Base-by-base conservation (phyloP, 257 asterid genomes). In the Penstemon davidsonii region DNA sequence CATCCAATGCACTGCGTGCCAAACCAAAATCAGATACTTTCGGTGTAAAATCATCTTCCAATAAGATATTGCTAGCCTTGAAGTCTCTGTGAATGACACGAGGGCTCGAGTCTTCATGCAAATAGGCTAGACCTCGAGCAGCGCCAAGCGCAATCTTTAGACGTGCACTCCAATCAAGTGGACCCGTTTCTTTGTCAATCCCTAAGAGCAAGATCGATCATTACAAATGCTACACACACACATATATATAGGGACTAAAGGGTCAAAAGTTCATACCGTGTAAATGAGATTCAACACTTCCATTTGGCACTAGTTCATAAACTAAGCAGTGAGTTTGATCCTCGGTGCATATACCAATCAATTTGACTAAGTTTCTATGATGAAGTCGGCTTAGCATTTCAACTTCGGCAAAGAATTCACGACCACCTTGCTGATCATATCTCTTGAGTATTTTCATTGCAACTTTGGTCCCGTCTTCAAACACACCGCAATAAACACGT, bases 361-460 rank as follows among this genome's bases (percentile, higher is more conserved):
- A 75, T 81, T 84, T 88, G 72, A 91, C 98, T 85, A 91, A 84
- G 81, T 91, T 91, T 62, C 98, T 67, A 70, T 91, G 98, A 76
- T 89, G 95, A 70, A 91, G 95, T 44, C 98, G 94, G 77, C 95
- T 86, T 41, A 91, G 94, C 96, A 94, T 94, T 86, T 94, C 99
- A 13, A 94, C 93, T 83, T 94, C 98, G 9, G 99, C 96, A 78
- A 94, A 74, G 83, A 91, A 94, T 72, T 94, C 97, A 8, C 96
- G 92, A 50, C 86, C 83, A 6, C 99, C 95, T 67, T 91, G 97
- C 64, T 94, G 95, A 74, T 91, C 97, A 19, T 81, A 88, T 80
- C 99, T 86, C 78, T 93, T 93, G 76, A 91, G 96, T 54, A 94
- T 55, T 78, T 93, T 93, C 60, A 91, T 84, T 3, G 99, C 99